Conservation (phyloP, 2,329 filamentous ascomycete species). For the Cryphonectria radicalis region DNA sequence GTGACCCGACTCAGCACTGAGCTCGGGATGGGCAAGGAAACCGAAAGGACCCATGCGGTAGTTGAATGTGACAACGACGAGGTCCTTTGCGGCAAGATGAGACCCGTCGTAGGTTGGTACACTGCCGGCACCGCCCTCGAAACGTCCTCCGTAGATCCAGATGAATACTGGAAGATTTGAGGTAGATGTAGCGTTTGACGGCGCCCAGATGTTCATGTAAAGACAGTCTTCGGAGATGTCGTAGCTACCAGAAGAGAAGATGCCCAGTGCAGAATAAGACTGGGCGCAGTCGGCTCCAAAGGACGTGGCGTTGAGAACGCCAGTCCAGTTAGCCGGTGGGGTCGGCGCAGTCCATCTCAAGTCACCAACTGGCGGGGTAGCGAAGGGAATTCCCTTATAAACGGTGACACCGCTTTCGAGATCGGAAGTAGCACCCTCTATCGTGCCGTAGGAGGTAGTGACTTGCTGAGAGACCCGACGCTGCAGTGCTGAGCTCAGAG, state of each 20-base stretch:
- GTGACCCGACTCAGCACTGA: slow-evolving; percentile 37
- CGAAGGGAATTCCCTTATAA: slow-evolving; percentile 37
- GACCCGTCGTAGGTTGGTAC: slow-evolving; percentile 57
- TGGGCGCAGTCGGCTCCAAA: slow-evolving; percentile 9
- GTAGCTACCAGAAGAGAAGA: slow-evolving; percentile 17
- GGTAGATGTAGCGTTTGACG: slow-evolving; percentile 51
- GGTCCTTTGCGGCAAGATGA: slow-evolving; percentile 61
- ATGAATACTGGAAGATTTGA: slow-evolving; percentile 41
- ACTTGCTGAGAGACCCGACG: background rate
- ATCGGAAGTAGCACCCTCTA: slow-evolving; percentile 33
- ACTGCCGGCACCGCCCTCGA: slow-evolving; percentile 45
- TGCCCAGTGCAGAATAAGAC: background rate
- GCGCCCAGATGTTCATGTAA: slow-evolving; percentile 67
- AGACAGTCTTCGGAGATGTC: slow-evolving; percentile 66
- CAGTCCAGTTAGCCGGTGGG: slow-evolving; percentile 27
- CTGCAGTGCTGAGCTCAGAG: background rate
- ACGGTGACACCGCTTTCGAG: slow-evolving; percentile 32
- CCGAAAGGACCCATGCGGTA: slow-evolving; percentile 77
- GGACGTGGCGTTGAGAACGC: slow-evolving; percentile 11
- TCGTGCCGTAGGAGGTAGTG: slow-evolving; percentile 5
- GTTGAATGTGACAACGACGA: slow-evolving; percentile 74
- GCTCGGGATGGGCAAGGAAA: slow-evolving; percentile 66
- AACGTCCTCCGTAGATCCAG: slow-evolving; percentile 55
- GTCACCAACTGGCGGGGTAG: slow-evolving; percentile 30
- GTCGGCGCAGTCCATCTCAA: slow-evolving; percentile 30